Conservation (phyloP, 306 rosid species). For the Quercus engelmannii region DNA sequence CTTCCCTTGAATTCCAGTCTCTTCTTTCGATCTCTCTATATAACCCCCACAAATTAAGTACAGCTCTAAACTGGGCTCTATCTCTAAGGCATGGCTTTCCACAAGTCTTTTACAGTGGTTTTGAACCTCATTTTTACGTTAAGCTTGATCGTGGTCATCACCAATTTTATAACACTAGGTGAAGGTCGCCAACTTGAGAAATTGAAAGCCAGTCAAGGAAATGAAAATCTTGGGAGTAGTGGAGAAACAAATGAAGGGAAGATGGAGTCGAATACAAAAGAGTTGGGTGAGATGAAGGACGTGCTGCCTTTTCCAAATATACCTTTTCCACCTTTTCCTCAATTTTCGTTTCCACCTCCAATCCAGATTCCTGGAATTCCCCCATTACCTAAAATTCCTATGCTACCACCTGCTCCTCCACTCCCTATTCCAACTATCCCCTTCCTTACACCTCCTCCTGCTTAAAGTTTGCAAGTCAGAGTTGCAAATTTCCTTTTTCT, state of each 20-base stretch:
- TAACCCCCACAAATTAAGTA: neutral
- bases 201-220: neutral
- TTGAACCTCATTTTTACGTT: neutral
- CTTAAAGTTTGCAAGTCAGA: neutral
- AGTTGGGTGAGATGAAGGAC: conserved; percentile 17
- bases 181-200: conserved; percentile 20
- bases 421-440: too few relatives aligned
- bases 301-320: conserved; percentile 12
- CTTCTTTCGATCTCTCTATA: neutral
- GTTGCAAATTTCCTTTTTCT: neutral
- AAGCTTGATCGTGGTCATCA: neutral
- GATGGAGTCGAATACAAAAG: neutral
- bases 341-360: neutral
- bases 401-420: neutral
- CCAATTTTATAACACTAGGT: neutral
- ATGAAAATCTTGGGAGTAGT: neutral
- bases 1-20: neutral
- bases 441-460: neutral
- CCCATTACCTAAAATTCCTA: neutral
- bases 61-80: neutral
- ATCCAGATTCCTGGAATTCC: neutral
- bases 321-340: neutral
- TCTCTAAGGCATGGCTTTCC: neutral
- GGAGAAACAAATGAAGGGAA: neutral
- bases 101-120: neutral